phyloP scores from a whole-genome alignment of 108 stramenopile genomes.

The Skeletonema grethae region DNA sequence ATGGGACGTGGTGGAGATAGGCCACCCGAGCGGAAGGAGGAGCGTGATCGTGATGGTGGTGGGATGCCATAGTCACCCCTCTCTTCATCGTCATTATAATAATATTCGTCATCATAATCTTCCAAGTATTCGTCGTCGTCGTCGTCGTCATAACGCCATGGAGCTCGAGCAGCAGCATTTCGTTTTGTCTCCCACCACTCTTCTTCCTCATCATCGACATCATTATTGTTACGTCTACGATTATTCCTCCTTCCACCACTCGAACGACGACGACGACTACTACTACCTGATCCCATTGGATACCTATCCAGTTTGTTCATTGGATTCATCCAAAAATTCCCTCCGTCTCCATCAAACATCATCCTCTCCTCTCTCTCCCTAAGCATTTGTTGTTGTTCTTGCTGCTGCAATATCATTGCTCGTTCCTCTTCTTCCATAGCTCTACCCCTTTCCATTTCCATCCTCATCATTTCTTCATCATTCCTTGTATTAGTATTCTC shows the following conservation, averaged over 20 bases:
- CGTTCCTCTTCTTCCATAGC: not conserved
- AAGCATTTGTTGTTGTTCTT: not conserved
- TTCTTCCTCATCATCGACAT: slow-evolving; percentile 1
- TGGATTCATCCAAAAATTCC: slow-evolving; percentile 51
- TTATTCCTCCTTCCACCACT: not conserved
- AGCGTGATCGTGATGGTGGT: slow-evolving; percentile 59
- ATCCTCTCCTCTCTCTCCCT: not conserved
- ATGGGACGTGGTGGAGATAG: slow-evolving; percentile 58
- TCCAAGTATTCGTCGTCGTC: slow-evolving; percentile 20
- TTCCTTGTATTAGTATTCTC: no score
- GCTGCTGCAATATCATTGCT: not conserved
- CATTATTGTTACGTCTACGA: slow-evolving; percentile 8
- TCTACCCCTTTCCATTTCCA: not conserved
- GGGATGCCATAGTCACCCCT: slow-evolving; percentile 41
- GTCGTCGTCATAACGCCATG: slow-evolving; percentile 22
- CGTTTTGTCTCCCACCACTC: slow-evolving; percentile 47
- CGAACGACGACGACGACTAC: slow-evolving; percentile 2
- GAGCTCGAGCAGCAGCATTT: slow-evolving; percentile 20
- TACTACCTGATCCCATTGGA: not conserved
- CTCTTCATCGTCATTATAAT: slow-evolving; percentile 14
- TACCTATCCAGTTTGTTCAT: slow-evolving; percentile 29
- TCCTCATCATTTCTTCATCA: no score
- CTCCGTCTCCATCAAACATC: slow-evolving; percentile 16
- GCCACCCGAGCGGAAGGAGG: slow-evolving; percentile 62
- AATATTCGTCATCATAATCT: slow-evolving; percentile 24